Conservation (phyloP, 140 eudicot species). For the Stevia rebaudiana region DNA sequence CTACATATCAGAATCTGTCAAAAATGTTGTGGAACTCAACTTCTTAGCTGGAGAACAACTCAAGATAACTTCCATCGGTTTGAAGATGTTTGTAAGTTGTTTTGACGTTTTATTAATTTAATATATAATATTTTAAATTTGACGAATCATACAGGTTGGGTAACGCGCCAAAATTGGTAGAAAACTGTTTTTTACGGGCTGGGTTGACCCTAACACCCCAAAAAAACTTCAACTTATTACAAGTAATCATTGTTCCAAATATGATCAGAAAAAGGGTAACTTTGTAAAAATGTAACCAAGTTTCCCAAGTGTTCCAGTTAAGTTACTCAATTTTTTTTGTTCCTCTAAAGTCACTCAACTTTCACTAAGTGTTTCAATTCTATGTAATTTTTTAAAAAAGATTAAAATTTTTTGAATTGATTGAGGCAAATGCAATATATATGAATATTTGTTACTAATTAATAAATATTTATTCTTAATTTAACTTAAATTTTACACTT, state of each 20-base stretch:
- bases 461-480: too few species aligned
- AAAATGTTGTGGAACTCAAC: slow-evolving; percentile 80
- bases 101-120: background rate
- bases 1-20: slow-evolving; percentile 70
- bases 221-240: background rate
- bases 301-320: too few species aligned
- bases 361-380: too few species aligned
- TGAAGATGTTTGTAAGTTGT: slow-evolving; percentile 97
- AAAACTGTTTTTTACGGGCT: background rate
- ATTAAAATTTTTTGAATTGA: too few species aligned
- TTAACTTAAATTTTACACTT: too few species aligned
- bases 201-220: background rate
- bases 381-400: too few species aligned
- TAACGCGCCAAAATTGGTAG: background rate
- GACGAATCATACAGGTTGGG: background rate
- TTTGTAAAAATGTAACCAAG: too few species aligned
- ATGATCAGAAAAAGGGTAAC: background rate
- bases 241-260: background rate
- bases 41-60: slow-evolving; percentile 80
- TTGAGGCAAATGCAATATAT: too few species aligned
- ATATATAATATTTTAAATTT: background rate
- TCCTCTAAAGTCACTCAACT: too few species aligned
- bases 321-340: too few species aligned
- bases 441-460: too few species aligned
- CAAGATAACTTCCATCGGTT: slow-evolving; percentile 94